A percentile compares a stretch with the other conserved stretches of the same genome.
Evolutionary conservation across 306 rosid species (phyloP).

Genomic region (Casuarina cunninghamiana): DNA sequence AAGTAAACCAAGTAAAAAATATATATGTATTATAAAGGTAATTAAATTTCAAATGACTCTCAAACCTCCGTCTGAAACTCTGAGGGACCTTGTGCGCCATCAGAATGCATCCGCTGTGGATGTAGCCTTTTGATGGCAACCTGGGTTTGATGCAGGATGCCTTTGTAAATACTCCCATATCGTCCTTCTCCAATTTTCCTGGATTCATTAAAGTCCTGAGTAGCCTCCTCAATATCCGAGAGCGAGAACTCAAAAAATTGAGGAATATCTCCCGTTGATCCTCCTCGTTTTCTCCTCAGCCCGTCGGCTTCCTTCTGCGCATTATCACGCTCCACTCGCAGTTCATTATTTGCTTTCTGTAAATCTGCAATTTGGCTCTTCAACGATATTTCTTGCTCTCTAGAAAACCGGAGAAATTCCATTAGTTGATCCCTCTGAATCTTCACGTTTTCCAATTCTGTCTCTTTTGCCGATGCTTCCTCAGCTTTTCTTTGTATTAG

Average conservation of each 20-base stretch:
- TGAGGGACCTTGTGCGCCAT: constrained; percentile 63
- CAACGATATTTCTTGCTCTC: no score
- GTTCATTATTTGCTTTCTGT: constrained; percentile 56
- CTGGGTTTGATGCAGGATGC: constrained; percentile 59
- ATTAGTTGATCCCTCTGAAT: no score
- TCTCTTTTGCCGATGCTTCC: no score
- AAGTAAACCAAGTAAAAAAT: no score
- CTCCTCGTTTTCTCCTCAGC: constrained; percentile 57
- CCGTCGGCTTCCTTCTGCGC: constrained; percentile 68
- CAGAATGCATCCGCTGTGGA: constrained; percentile 53
- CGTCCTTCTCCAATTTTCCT: constrained; percentile 90
- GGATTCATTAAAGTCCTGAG: constrained; percentile 49
- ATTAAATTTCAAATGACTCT: not conserved
- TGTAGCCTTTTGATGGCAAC: constrained; percentile 76
- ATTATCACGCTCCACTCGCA: constrained; percentile 55
- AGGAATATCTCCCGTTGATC: constrained; percentile 40
- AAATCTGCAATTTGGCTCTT: constrained; percentile 34
- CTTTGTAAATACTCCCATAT: constrained; percentile 79
- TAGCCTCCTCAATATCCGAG: constrained; percentile 65
- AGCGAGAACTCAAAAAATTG: constrained; percentile 57
- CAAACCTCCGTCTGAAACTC: constrained; percentile 62
- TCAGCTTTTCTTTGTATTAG: no score
- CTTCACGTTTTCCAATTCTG: no score
- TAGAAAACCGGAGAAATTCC: no score
- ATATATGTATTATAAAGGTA: not conserved